phyloP scores from a whole-genome alignment of 768 basidiomycete genomes.

The Podaxis pistillaris region DNA sequence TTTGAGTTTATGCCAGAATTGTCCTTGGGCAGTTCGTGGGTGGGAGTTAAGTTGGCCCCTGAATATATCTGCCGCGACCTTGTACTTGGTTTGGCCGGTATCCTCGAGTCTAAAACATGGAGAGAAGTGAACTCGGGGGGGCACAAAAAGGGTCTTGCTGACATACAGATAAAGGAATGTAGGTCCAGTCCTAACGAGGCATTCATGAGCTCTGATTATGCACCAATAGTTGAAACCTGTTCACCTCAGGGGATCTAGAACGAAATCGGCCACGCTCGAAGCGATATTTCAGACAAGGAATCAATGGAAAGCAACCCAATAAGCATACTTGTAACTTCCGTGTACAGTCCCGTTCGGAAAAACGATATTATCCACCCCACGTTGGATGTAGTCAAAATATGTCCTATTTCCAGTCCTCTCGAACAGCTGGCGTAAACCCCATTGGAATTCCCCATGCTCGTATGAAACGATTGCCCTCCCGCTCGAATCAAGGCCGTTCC shows the following conservation, averaged over 20 bases:
- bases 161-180: constrained; percentile 38
- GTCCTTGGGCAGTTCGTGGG: constrained; percentile 43
- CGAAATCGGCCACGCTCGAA: constrained; percentile 30
- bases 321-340: constrained; percentile 35
- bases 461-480: constrained; percentile 37
- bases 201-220: neutral
- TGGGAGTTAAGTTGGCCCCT: constrained; percentile 38
- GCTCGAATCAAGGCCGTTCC: constrained; percentile 35
- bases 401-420: constrained; percentile 38
- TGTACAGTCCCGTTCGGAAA: constrained; percentile 35
- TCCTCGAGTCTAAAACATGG: constrained; percentile 28
- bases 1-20: constrained; percentile 45
- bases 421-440: constrained; percentile 39
- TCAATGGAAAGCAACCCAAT: neutral
- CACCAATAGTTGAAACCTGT: neutral
- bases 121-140: neutral
- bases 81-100: constrained; percentile 37
- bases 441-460: constrained; percentile 39
- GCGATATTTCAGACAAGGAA: neutral
- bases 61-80: constrained; percentile 38
- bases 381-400: constrained; percentile 40
- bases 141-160: neutral
- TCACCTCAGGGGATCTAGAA: constrained; percentile 36
- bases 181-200: constrained; percentile 32
- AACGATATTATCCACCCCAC: constrained; percentile 39